These are phyloP conservation scores for Termitomyces sp. DNA, from an alignment of 768 basidiomycete genomes.

Conservation along the genomic window DNA sequence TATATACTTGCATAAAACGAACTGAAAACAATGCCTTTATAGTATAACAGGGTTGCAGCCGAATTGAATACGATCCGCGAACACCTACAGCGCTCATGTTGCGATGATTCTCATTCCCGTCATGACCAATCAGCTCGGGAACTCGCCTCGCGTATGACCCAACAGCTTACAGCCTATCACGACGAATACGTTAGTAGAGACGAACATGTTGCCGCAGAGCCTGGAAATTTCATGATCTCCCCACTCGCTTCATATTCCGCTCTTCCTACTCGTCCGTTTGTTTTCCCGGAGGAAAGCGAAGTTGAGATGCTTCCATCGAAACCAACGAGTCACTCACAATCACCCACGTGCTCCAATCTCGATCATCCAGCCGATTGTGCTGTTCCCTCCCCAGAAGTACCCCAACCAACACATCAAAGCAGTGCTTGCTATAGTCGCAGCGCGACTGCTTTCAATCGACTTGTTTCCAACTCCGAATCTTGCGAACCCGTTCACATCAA, in stretches of 20 bases:
- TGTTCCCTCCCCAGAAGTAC: constrained; percentile 1
- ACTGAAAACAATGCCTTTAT: constrained; percentile 2
- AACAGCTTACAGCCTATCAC: constrained; percentile 18
- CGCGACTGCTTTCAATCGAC: not conserved
- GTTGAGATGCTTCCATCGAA: not conserved
- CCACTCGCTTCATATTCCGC: constrained; percentile 31
- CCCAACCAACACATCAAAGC: constrained; percentile 1
- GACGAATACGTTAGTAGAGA: constrained; percentile 26
- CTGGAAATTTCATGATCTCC: constrained; percentile 31
- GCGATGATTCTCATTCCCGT: not conserved
- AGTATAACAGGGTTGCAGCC: constrained; percentile 29
- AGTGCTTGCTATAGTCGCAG: not conserved
- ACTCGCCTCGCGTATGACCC: constrained; percentile 6
- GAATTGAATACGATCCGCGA: constrained; percentile 23
- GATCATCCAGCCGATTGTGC: constrained; percentile 16
- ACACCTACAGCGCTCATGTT: not conserved
- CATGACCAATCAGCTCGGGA: constrained; percentile 3
- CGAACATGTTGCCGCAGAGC: constrained; percentile 26
- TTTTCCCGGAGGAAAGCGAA: constrained; percentile 30
- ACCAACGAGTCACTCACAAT: constrained; percentile 1
- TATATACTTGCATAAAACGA: not conserved
- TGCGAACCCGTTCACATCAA: not conserved
- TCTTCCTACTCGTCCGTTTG: constrained; percentile 19
- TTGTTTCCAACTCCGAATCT: not conserved
- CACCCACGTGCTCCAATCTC: constrained; percentile 15